Base-by-base conservation (phyloP, 495 filamentous ascomycete species). In the Melanomma pulvis-pyrius region DNA sequence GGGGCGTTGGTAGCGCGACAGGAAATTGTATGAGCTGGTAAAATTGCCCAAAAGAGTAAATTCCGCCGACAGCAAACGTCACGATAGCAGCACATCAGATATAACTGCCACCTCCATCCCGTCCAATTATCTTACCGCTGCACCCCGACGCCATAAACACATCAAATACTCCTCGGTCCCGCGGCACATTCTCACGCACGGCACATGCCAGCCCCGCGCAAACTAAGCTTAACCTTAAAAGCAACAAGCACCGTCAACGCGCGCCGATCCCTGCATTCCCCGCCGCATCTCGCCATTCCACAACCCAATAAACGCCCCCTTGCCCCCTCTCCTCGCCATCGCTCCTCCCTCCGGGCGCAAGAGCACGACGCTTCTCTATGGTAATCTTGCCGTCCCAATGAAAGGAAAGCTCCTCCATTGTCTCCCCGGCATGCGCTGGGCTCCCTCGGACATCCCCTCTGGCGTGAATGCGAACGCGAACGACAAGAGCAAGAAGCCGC, bases 381-480 rank as follows among this genome's bases (percentile, higher is more conserved):
- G 8, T 8, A 7, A 9, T 15, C 7, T 32, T 36, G 9, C 51
- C 51, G 29, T n/a, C 26, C 17, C 21, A 11, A 65, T 61, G 61
- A 32, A 44, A 13, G 15, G 19, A 39, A 57, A 46, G 17, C 36
- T 70, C 12, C 52, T 62, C 39, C 26, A 41, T 21, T 60, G 63
- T 26, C 58, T 67, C 46, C 63, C 68, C 29, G 15, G 26, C 25
- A 59, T 71, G n/a, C 50, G 48, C 13, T 71, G 68, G 68, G 41
- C 54, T 0, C 68, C 68, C 1, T 29, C 52, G 50, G 67, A 70
- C 32, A 57, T 70, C n/a, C 56, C 55, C 32, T 12, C 36, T 1
- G 39, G 17, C 39, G 39, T 2, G 17, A 15, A 15, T 26, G n/a
- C 26, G 11, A 29, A 52, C n/a, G n/a, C n/a, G 17, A 15, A 15